phyloP scores from a whole-genome alignment of 495 filamentous ascomycete species.

The Sabuloglossum arenarium region DNA sequence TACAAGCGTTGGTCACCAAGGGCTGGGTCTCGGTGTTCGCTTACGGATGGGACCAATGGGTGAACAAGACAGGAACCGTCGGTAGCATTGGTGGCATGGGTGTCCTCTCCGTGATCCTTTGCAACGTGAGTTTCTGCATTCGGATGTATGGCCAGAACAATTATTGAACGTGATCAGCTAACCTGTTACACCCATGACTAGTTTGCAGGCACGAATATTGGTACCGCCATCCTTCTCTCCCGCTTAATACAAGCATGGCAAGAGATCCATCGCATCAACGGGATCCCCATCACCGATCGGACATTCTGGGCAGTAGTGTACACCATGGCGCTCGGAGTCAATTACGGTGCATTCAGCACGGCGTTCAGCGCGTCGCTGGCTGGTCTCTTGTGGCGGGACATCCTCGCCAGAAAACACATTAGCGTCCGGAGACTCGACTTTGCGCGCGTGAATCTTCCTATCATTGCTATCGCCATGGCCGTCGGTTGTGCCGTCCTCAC shows the following conservation, averaged over 20 bases:
- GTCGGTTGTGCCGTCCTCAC: constrained; percentile 35
- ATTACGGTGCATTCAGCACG: constrained; percentile 46
- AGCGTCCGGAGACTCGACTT: constrained; percentile 34
- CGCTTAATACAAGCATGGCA: constrained; percentile 43
- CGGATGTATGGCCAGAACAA: too few relatives aligned
- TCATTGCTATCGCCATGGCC: constrained; percentile 42
- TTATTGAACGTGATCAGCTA: too few relatives aligned
- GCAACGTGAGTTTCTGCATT: constrained; percentile 35
- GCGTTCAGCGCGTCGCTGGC: constrained; percentile 45
- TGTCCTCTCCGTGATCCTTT: constrained; percentile 42
- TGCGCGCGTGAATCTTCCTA: constrained; percentile 39
- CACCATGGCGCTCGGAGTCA: constrained; percentile 47
- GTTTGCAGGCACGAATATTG: constrained; percentile 53
- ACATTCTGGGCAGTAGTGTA: constrained; percentile 48
- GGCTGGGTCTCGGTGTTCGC: constrained; percentile 49
- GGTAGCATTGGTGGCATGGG: constrained; percentile 45
- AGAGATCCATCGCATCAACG: constrained; percentile 26
- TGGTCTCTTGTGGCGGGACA: constrained; percentile 44
- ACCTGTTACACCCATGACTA: constrained; percentile 10
- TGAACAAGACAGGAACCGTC: constrained; percentile 38
- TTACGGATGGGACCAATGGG: constrained; percentile 46
- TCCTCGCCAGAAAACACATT: constrained; percentile 40
- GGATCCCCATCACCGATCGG: constrained; percentile 26
- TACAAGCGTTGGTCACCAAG: constrained; percentile 42
- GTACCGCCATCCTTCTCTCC: constrained; percentile 46